A percentile compares a stretch with the other conserved stretches of the same genome.
These are phyloP conservation scores for Penicillium sp. DNA, from an alignment of 2,329 filamentous ascomycete species.

Conservation along the genomic window DNA sequence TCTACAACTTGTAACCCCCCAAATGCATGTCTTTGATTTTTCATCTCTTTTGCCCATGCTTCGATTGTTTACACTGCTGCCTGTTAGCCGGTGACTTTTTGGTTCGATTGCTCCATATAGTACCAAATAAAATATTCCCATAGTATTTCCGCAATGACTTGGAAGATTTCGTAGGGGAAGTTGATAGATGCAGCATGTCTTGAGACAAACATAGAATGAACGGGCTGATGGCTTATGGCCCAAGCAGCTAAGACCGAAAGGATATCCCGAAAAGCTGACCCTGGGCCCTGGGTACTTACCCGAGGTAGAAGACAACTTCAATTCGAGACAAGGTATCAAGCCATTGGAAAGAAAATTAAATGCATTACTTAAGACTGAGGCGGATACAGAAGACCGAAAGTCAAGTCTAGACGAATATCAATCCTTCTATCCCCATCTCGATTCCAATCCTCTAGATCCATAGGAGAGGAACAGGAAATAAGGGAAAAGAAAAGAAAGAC, in stretches of 20 bases:
- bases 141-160: neutral
- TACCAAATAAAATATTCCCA: constrained; percentile 1
- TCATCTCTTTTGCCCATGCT: neutral
- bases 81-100: constrained; percentile 20
- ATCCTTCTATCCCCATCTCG: neutral
- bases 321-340: too few relatives aligned
- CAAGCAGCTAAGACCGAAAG: neutral
- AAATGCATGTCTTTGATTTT: constrained; percentile 14
- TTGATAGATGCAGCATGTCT: too few relatives aligned
- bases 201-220: too few relatives aligned
- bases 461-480: neutral
- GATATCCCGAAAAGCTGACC: neutral
- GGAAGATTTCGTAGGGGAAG: neutral
- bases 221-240: too few relatives aligned
- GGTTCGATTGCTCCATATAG: constrained; percentile 9
- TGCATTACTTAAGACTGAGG: neutral
- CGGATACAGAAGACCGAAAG: neutral
- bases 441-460: neutral
- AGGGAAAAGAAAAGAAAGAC: neutral
- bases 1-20: constrained; percentile 9
- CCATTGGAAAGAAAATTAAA: neutral
- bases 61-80: constrained; percentile 11
- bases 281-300: too few relatives aligned
- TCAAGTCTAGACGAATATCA: constrained; percentile 1
- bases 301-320: neutral